Conservation (phyloP, 352 stramenopile genomes). For the Elongisporangium prolatum region DNA sequence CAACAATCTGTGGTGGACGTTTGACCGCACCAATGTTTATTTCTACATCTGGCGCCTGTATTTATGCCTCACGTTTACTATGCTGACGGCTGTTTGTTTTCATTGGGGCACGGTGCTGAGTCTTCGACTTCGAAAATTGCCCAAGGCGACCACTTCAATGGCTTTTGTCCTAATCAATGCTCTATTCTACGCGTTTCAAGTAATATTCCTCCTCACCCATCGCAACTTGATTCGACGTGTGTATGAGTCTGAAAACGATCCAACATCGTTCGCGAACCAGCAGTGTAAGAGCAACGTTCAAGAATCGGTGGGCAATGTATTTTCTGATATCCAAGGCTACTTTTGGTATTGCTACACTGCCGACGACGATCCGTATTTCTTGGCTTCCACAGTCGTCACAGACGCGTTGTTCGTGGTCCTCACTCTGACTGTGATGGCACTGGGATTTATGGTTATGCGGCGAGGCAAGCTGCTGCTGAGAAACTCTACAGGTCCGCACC, state of each 20-base stretch:
- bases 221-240: slow-evolving; percentile 60
- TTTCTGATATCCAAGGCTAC: slow-evolving; percentile 85
- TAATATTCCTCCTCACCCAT: slow-evolving; percentile 64
- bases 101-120: slow-evolving; percentile 85
- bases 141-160: slow-evolving; percentile 57
- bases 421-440: slow-evolving; percentile 72
- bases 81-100: slow-evolving; percentile 85
- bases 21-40: slow-evolving; percentile 58
- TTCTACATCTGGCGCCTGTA: slow-evolving; percentile 82
- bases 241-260: slow-evolving; percentile 66
- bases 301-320: slow-evolving; percentile 57
- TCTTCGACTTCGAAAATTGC: slow-evolving; percentile 67
- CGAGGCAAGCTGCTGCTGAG: slow-evolving; percentile 68
- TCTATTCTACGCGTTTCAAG: slow-evolving; percentile 80
- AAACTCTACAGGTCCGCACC: slow-evolving; percentile 63
- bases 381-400: slow-evolving; percentile 76
- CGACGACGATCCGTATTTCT: slow-evolving; percentile 70
- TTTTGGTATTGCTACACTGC: slow-evolving; percentile 76
- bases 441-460: slow-evolving; percentile 86
- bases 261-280: slow-evolving; percentile 68
- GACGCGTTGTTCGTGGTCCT: slow-evolving; percentile 74
- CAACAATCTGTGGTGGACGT: slow-evolving; percentile 85
- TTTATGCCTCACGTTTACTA: slow-evolving; percentile 86
- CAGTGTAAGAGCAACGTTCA: slow-evolving; percentile 55
- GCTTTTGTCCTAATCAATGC: slow-evolving; percentile 69